These are phyloP conservation scores for Neurospora cerealis DNA, from an alignment of 495 filamentous ascomycete genomes.

Conservation along the genomic window DNA sequence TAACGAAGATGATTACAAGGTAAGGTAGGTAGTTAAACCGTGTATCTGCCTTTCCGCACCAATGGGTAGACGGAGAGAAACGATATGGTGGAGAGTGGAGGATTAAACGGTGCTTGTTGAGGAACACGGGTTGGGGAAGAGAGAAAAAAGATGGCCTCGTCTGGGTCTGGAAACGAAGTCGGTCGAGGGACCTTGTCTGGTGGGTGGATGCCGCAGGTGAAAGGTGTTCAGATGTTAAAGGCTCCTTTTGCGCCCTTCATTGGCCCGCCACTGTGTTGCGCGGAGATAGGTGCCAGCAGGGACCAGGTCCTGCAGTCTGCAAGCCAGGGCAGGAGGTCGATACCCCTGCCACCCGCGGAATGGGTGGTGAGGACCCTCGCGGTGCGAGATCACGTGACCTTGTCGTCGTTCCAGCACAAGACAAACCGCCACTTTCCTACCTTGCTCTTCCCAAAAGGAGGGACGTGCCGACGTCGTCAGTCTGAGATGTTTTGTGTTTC, in stretches of 20 bases:
- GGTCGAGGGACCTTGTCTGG: background rate
- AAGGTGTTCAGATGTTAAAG: conserved; percentile 29
- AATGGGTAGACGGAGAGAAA: background rate
- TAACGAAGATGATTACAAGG: background rate
- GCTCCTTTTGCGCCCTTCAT: conserved; percentile 2
- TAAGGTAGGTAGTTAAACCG: background rate
- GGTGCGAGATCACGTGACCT: background rate
- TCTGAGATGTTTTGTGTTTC: background rate
- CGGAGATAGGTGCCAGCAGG: background rate
- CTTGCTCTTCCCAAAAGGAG: background rate
- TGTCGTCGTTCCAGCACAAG: background rate
- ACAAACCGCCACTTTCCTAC: background rate
- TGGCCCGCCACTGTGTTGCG: background rate
- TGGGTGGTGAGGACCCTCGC: background rate
- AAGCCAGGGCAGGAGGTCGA: background rate
- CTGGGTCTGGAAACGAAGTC: background rate
- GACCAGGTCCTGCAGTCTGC: background rate
- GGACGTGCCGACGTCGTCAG: background rate
- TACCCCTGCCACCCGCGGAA: background rate
- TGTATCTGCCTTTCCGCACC: background rate
- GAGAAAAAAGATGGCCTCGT: conserved; percentile 4
- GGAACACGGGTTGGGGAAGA: background rate
- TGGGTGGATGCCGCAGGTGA: conserved; percentile 14
- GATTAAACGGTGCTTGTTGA: background rate
- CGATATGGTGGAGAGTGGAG: background rate